Evolutionary conservation across 202 grass and related monocot species (phyloP), one percentile per base, ranked within the genome.

Genomic region (Carex arenaria): DNA sequence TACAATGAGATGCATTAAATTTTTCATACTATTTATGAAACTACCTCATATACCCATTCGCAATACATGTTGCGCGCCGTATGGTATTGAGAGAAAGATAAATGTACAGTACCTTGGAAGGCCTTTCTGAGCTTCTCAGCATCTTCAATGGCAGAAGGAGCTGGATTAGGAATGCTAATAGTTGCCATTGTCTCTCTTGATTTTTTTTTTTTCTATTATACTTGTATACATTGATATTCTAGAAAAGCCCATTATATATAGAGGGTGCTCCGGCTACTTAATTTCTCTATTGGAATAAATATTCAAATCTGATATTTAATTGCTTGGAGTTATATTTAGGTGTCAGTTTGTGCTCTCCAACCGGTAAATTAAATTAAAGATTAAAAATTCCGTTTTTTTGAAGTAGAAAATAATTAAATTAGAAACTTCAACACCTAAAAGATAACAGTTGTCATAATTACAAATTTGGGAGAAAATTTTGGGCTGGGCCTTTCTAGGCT

Each of bases 51-150:
- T 22, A 18, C 7, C 32, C 32, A n/a, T 18, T n/a, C 3, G 12
- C 3, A 61, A 9, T 31, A 31, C 62, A 64, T 64, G 1, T 64
- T 64, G 3, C 9, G 7, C 10, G 1, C 67, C 67, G 38, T 18
- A 43, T 43, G 4, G 1, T 10, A 18, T 42, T 4, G 30, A 38
- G 36, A 18, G 4, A 86, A 53, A 61, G 4, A 22, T 11, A 47
- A 4, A 67, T 40, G 42, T 61, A 22, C 17, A 10, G 49, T 31
- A 97, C 94, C 94, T 90, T 97, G 83, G 51, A 90, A 93, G 18
- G 94, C 89, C 89, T 89, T 92, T 85, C 90, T 66, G 38, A 97
- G 86, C 22, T 80, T 85, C 31, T 88, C 88, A 38, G 94, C 94
- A 82, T 97, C 94, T 85, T 97, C 89, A 56, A 80, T 60, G 5